Evolutionary conservation across 129 eudicot species (phyloP), one percentile per base, ranked within the genome.

Genomic region (Smallanthus sonchifolius): DNA sequence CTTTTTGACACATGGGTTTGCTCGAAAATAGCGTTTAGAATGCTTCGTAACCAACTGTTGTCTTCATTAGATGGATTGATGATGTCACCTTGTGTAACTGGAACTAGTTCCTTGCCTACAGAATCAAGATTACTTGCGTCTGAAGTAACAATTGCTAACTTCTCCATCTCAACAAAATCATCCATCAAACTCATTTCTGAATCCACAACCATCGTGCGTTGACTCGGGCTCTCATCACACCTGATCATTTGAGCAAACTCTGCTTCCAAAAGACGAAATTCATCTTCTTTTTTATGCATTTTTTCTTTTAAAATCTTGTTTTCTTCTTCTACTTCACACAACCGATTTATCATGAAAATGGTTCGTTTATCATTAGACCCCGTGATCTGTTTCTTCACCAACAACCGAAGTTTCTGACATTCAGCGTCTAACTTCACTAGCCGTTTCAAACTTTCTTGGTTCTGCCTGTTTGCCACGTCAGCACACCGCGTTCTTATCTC

Each of bases 141-240:
- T 9, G 52, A 75, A 28, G 71, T 71, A 67, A 92, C 96, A 45
- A 92, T 87, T 38, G 98, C 96, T 67, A 92, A 42, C 71, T 80
- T 89, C 73, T 92, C 98, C 95, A 87, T 89, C 78, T 92, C 96
- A 30, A 77, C 87, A 79, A 87, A 86, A 85, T 93, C 90, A 61
- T 90, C 92, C 92, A 86, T 86, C 40, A 90, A 76, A 66, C 95
- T 86, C 84, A 84, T 83, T 16, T 84, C 92, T 14, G 87, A 73
- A 71, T 77, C 88, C 52, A 82, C 92, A 32, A 83, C 72, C 66
- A 40, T 75, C 45, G 78, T 57, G 59, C 65, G 65, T 4, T 55
- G 87, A 65, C 86, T 52, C 15, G 63, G 19, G 36, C 56, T 72
- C 77, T 77, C 75, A 62, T 73, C 52, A 67, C 73, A 39, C 49